Percentiles rank a stretch among this genome's conserved stretches.
Evolutionary conservation across 2,329 filamentous ascomycete genomes (phyloP).

Genomic region (Orbilia javanica): DNA sequence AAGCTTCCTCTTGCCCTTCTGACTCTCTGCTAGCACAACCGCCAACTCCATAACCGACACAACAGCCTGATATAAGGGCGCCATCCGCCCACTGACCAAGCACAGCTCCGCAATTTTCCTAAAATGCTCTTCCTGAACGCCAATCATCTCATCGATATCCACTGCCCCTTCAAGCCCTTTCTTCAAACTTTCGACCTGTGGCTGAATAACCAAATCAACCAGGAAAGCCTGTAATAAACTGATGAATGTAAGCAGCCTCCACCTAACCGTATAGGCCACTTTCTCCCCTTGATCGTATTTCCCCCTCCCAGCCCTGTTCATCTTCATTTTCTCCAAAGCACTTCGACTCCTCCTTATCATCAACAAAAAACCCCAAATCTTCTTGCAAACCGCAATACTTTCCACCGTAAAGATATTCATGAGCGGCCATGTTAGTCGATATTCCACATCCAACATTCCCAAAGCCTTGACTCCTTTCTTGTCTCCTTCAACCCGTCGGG

Average conservation of each 20-base stretch:
- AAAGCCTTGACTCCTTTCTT: slow-evolving; percentile 45
- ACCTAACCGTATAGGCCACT: slow-evolving; percentile 34
- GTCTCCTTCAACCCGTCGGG: slow-evolving; percentile 6
- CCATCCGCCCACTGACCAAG: slow-evolving; percentile 47
- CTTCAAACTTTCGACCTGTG: slow-evolving; percentile 43
- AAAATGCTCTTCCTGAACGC: slow-evolving; percentile 51
- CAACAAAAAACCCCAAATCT: slow-evolving; percentile 38
- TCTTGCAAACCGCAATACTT: slow-evolving; percentile 41
- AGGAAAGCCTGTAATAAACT: slow-evolving; percentile 47
- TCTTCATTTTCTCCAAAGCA: slow-evolving; percentile 46
- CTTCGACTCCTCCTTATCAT: slow-evolving; percentile 53
- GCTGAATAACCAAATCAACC: slow-evolving; percentile 51
- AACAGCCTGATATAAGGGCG: slow-evolving; percentile 44
- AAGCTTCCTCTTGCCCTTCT: slow-evolving; percentile 5
- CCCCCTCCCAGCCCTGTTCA: slow-evolving; percentile 24
- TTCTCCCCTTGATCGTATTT: slow-evolving; percentile 17
- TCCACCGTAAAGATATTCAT: slow-evolving; percentile 45
- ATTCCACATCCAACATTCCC: slow-evolving; percentile 51
- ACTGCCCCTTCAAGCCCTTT: slow-evolving; percentile 26
- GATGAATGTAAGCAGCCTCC: slow-evolving; percentile 52
- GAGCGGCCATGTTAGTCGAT: slow-evolving; percentile 25
- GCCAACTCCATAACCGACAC: slow-evolving; percentile 46
- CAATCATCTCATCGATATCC: slow-evolving; percentile 58
- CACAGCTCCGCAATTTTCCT: slow-evolving; percentile 49
- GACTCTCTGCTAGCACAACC: slow-evolving; percentile 20